phyloP scores from a whole-genome alignment of 352 stramenopile species.

The Pythium apleroticum region DNA sequence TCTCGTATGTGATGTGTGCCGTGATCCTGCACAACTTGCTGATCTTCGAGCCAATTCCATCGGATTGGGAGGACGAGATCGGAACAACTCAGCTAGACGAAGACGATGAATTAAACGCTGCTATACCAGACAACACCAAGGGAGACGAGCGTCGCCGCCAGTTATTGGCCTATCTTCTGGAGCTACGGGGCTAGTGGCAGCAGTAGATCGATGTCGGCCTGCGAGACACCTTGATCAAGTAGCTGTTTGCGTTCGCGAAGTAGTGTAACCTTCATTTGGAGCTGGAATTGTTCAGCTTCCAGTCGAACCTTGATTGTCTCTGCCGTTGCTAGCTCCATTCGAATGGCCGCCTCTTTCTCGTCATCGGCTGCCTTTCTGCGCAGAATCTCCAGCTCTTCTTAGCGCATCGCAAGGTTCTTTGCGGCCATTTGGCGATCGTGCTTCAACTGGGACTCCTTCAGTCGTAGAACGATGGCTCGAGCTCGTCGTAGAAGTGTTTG shows the following conservation, averaged over 20 bases:
- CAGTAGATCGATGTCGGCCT: constrained; percentile 25
- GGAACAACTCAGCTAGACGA: too few species aligned
- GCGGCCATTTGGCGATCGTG: too few species aligned
- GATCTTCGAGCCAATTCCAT: constrained; percentile 22
- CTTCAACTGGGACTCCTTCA: too few species aligned
- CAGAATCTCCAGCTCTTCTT: background rate
- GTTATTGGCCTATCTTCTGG: constrained; percentile 22
- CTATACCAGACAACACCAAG: constrained; percentile 4
- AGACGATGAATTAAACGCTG: constrained; percentile 16
- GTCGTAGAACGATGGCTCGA: too few species aligned
- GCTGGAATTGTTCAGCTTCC: background rate
- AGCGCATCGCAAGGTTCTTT: too few species aligned
- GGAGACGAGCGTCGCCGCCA: constrained; percentile 18
- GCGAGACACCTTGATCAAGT: constrained; percentile 17
- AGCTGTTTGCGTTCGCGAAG: constrained; percentile 16
- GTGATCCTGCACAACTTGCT: constrained; percentile 29
- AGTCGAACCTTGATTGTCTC: constrained; percentile 10
- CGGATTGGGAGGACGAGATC: constrained; percentile 17
- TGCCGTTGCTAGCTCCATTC: too few species aligned
- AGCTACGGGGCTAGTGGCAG: constrained; percentile 23
- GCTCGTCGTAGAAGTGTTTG: too few species aligned
- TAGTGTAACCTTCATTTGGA: constrained; percentile 21
- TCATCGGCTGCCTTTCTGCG: constrained; percentile 2
- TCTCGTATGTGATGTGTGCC: constrained; percentile 9
- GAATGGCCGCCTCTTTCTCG: constrained; percentile 5